Evolutionary conservation across 2,329 filamentous ascomycete species (phyloP).

Genomic region (Aspergillus sp.): DNA sequence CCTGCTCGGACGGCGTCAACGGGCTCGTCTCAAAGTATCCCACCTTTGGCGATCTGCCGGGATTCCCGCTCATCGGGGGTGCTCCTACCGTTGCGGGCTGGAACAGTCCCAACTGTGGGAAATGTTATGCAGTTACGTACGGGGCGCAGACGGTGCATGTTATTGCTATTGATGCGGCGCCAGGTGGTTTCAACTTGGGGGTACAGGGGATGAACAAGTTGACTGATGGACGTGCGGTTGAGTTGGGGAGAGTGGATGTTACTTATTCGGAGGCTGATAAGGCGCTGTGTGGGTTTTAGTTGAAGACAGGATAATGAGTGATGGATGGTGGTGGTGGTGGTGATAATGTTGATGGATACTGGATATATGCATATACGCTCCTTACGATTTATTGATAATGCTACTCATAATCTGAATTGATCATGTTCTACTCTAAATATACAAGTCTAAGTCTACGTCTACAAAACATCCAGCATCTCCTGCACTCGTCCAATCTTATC

Average conservation of each 20-base stretch:
- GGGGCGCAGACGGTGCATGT: slow-evolving; percentile 42
- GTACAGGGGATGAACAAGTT: slow-evolving; percentile 45
- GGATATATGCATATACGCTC: no score
- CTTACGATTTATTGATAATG: no score
- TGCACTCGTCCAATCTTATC: slow-evolving; percentile 59
- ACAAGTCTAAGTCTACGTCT: not conserved
- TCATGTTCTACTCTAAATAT: no score
- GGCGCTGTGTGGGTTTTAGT: slow-evolving; percentile 8
- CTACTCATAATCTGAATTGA: no score
- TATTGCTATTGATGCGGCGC: slow-evolving; percentile 44
- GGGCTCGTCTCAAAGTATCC: slow-evolving; percentile 27
- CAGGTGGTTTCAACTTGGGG: slow-evolving; percentile 47
- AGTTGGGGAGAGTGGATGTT: slow-evolving; percentile 38
- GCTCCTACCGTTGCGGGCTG: slow-evolving; percentile 44
- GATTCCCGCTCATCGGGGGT: slow-evolving; percentile 48
- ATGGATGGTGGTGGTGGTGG: slow-evolving; percentile 1
- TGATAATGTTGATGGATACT: not conserved
- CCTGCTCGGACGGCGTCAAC: slow-evolving; percentile 34
- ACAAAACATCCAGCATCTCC: slow-evolving; percentile 51
- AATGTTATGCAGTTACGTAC: slow-evolving; percentile 49
- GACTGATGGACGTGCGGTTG: slow-evolving; percentile 42
- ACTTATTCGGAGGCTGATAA: slow-evolving; percentile 20
- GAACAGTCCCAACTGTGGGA: slow-evolving; percentile 47
- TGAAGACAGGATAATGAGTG: not conserved
- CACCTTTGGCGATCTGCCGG: slow-evolving; percentile 41